These are phyloP conservation scores for Xylaria bambusicola DNA, from an alignment of 495 filamentous ascomycete species.

Conservation along the genomic window DNA sequence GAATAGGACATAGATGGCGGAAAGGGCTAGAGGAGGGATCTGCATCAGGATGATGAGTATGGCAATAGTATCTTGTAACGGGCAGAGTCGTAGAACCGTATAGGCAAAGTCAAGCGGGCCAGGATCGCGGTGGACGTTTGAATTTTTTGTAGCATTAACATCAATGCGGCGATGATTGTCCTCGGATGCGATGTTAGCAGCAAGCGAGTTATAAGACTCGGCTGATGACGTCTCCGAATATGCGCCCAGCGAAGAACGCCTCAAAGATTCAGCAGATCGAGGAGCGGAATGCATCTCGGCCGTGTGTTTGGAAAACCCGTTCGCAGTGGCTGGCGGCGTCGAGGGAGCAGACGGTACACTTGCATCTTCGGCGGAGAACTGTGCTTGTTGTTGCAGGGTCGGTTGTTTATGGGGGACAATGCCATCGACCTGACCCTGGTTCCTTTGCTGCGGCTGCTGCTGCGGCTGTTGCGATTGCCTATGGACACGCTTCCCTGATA, in stretches of 20 bases:
- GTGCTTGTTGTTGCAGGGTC: constrained; percentile 17
- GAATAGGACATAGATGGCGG: constrained; percentile 90
- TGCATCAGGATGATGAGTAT: constrained; percentile 97
- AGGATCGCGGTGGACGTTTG: constrained; percentile 59
- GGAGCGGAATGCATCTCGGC: constrained; percentile 45
- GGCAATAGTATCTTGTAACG: constrained; percentile 92
- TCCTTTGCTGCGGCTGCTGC: constrained; percentile 59
- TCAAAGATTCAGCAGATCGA: constrained; percentile 40
- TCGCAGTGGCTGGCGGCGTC: constrained; percentile 37
- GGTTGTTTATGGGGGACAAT: constrained; percentile 46
- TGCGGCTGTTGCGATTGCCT: constrained; percentile 61
- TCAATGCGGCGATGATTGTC: constrained; percentile 60
- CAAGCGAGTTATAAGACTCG: constrained; percentile 43
- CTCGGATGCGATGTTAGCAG: constrained; percentile 44
- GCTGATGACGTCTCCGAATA: constrained; percentile 53
- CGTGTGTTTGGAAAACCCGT: constrained; percentile 39
- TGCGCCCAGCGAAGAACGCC: constrained; percentile 47
- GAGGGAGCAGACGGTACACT: constrained; percentile 41
- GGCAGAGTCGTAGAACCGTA: constrained; percentile 88
- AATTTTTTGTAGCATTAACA: constrained; percentile 67
- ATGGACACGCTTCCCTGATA: constrained; percentile 76
- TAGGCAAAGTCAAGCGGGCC: constrained; percentile 72
- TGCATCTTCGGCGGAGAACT: constrained; percentile 49
- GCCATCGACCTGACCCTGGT: constrained; percentile 52
- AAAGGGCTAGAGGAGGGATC: constrained; percentile 87